Conservation (phyloP, 2,329 filamentous ascomycete genomes). For the Cordyceps cateniannulata region DNA sequence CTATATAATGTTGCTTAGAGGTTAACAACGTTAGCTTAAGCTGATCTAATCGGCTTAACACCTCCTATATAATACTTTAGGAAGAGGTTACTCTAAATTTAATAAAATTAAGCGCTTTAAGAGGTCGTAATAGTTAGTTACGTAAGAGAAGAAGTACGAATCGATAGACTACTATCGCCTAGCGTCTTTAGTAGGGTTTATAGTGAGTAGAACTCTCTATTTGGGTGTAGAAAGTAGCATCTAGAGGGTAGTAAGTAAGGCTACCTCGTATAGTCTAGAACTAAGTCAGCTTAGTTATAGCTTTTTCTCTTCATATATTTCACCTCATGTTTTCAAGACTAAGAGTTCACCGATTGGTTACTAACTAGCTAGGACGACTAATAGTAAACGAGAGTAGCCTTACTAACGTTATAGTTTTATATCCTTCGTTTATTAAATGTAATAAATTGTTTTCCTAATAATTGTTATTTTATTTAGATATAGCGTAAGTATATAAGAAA, state of each 20-base stretch:
- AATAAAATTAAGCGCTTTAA: background rate
- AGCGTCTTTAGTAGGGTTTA: background rate
- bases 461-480: background rate
- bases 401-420: background rate
- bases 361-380: background rate
- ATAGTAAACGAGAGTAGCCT: background rate
- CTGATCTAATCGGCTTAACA: background rate
- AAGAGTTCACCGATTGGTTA: background rate
- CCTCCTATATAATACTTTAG: background rate
- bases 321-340: background rate
- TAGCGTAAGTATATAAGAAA: background rate
- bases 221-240: background rate
- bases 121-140: background rate
- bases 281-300: background rate
- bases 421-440: background rate
- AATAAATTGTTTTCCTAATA: background rate
- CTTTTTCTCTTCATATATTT: background rate
- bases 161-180: background rate
- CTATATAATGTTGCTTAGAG: background rate
- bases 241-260: background rate
- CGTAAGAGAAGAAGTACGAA: background rate
- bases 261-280: background rate
- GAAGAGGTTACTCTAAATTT: background rate
- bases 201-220: background rate
- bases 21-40: background rate